Evolutionary conservation across 2,329 filamentous ascomycete species (phyloP), one percentile per base, ranked within the genome.

Genomic region (Emmonsiellopsis sp.): DNA sequence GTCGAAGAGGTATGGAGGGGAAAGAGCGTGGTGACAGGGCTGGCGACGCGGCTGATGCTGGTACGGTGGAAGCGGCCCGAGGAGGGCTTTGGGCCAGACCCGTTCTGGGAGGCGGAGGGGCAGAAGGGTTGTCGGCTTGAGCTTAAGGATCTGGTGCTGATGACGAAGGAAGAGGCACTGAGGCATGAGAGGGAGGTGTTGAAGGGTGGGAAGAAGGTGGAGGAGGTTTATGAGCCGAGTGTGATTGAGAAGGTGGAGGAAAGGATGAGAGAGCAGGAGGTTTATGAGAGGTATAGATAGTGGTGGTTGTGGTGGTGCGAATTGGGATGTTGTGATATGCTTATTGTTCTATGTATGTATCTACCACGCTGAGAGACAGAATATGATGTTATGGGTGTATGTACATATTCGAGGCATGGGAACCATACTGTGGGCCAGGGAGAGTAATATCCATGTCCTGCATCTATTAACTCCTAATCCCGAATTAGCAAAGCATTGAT

Each of bases 131-230:
- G 87, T n/a, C 79, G 77, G 2, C 61, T 97, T 4, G 70, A 76
- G 34, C 70, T 92, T 61, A 77, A 79, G 32, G 85, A 95, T 45
- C 66, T 96, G 56, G 90, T 95, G 0, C 87, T 87, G 62, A 88
- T 96, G 88, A 96, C 91, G 1, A 95, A 91, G 68, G 91, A 96
- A 56, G 91, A 96, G 70, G 88, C 87, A 2, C 72, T 77, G 13
- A 77, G 80, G 55, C 93, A 98, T 68, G 88, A 94, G 66, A 87
- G 84, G 67, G 77, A 88, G 63, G 78, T 97, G 1, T 74, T 97
- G 44, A 84, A 81, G 61, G 87, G 81, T 0, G 79, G 77, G 1
- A 87, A 84, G 71, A 70, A 66, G 7, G 74, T 82, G 0, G 85
- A 87, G 58, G 85, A 92, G 1, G 57, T 96, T 31, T 98, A 96